Evolutionary conservation across 2,329 filamentous ascomycete species (phyloP), one percentile per base, ranked within the genome.

Genomic region (Colletotrichum karsti): DNA sequence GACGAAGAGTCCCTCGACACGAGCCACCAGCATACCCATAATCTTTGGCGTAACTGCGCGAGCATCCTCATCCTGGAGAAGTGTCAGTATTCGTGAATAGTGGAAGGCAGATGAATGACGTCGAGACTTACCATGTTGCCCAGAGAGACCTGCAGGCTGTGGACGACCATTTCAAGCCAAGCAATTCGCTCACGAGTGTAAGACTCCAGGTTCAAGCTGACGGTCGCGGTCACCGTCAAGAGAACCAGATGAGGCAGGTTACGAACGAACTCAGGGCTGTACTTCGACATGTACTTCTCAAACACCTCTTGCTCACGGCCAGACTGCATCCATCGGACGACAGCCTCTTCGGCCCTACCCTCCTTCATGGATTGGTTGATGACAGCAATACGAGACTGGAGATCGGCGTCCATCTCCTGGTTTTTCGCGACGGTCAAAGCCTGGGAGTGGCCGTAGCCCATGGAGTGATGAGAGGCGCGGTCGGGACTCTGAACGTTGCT

Each of bases 321-420:
- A 71, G 86, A 86, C 77, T 92, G 90, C 63, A 92, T 86, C 90
- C 90, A 92, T 68, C 87, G 86, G 63, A 92, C 85, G 75, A 91
- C 85, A 44, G 88, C 90, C 59, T 88, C 85, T 73, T 92, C 90
- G 63, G 87, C 85, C 37, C 87, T 85, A 22, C 87, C 88, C 30
- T 87, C 84, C 37, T 85, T 83, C 79, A 96, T 89, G 46, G 90
- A 80, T 54, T 83, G 79, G 55, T 90, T 88, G 66, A 95, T 90
- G 24, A 84, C 81, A 18, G 87, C 84, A 22, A 91, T 84, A 57
- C 84, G 79, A 55, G 84, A 81, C 42, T 85, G 81, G 57, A 89
- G 80, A 73, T 93, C 90, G 46, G 81, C 76, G 46, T 83, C 80
- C 3, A 67, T 66, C 28, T 70, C 67, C 15, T 59, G 55, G 9